These are phyloP conservation scores for Ocimum tenuiflorum DNA, from an alignment of 257 asterid species.

Conservation along the genomic window DNA sequence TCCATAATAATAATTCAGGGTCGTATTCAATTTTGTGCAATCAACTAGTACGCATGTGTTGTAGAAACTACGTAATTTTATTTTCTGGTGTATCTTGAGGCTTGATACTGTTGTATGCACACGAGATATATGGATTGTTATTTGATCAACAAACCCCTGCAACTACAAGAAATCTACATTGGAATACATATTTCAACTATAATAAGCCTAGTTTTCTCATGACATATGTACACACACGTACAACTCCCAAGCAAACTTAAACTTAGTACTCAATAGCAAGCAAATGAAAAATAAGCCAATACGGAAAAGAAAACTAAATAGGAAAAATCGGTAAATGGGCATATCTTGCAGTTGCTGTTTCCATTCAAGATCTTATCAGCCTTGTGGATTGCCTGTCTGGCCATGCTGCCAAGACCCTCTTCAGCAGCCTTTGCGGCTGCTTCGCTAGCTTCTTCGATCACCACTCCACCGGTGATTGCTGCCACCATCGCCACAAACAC, in stretches of 20 bases:
- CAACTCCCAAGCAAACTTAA: background rate
- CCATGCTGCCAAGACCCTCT: background rate
- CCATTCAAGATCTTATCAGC: conserved; percentile 1
- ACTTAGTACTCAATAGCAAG: background rate
- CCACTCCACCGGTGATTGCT: background rate
- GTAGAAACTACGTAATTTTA: too few species aligned
- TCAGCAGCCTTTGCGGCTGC: conserved; percentile 1
- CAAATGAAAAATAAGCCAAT: background rate
- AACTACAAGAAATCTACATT: too few species aligned
- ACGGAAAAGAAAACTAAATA: background rate
- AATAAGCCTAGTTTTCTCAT: too few species aligned
- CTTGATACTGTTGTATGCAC: too few species aligned
- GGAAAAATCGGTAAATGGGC: background rate
- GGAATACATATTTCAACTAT: too few species aligned
- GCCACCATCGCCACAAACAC: background rate
- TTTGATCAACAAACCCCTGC: too few species aligned
- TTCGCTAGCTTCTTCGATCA: background rate
- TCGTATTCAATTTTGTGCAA: too few species aligned
- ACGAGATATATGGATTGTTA: too few species aligned
- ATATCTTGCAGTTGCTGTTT: background rate
- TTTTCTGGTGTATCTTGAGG: too few species aligned
- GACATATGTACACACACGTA: background rate
- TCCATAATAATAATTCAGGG: too few species aligned
- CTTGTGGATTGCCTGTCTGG: background rate
- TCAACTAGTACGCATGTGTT: too few species aligned